Percentiles rank a stretch among this genome's conserved stretches.
phyloP scores from a whole-genome alignment of 2,329 filamentous ascomycete species.

The Cladorrhinum sp. region DNA sequence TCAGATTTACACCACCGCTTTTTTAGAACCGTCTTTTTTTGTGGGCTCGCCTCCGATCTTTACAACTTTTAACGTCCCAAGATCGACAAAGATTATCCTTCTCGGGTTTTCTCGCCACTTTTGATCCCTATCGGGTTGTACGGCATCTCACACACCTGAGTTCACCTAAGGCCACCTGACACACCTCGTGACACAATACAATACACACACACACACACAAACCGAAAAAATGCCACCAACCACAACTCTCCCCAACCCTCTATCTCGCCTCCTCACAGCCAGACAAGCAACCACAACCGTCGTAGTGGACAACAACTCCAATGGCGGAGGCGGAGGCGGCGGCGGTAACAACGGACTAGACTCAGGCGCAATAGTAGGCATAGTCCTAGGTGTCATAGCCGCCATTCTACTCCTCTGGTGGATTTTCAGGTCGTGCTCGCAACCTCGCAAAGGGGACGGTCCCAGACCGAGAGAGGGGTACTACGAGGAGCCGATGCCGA shows the following conservation, averaged over 20 bases:
- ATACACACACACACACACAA: too few relatives aligned
- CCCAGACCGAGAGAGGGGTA: conserved; percentile 17
- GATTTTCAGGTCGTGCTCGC: conserved; percentile 16
- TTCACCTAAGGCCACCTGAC: background rate
- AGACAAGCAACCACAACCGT: conserved; percentile 22
- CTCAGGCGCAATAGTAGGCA: conserved; percentile 25
- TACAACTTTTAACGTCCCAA: background rate
- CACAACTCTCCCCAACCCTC: conserved; percentile 8
- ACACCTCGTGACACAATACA: too few relatives aligned
- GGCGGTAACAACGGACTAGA: conserved; percentile 9
- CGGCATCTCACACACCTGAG: background rate
- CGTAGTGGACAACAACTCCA: conserved; percentile 10
- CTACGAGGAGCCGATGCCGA: conserved; percentile 23
- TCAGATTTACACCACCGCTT: background rate
- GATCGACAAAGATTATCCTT: background rate
- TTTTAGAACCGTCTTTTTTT: background rate
- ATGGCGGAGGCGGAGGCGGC: background rate
- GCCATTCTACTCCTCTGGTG: conserved; percentile 25
- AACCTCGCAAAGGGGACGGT: conserved; percentile 8
- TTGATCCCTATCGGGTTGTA: background rate
- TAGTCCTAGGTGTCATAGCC: conserved; percentile 26
- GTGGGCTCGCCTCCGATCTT: background rate
- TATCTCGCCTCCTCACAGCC: conserved; percentile 5
- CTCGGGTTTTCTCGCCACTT: background rate
- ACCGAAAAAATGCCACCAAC: conserved; percentile 15